A percentile compares a stretch with the other conserved stretches of the same genome.
phyloP scores from a whole-genome alignment of 129 eudicot species.

The Flaveria sonorensis region DNA sequence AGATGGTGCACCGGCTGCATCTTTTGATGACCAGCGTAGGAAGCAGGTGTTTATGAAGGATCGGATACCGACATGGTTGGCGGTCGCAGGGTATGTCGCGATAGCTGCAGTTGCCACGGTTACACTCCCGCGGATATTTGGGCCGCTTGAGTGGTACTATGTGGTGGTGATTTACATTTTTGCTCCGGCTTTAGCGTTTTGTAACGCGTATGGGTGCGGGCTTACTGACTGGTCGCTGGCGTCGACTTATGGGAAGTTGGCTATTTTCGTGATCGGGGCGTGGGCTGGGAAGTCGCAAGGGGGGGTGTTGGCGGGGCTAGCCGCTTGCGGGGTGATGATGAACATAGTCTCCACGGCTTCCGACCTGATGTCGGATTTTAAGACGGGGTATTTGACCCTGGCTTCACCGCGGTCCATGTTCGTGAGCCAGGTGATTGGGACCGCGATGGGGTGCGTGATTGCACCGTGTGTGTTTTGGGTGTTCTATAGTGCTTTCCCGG shows the following conservation, averaged over 20 bases:
- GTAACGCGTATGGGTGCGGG: slow-evolving; percentile 81
- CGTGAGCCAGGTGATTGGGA: slow-evolving; percentile 66
- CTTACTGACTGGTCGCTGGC: slow-evolving; percentile 83
- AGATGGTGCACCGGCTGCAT: slow-evolving; percentile 9
- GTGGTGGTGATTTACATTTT: slow-evolving; percentile 47
- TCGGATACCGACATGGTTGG: slow-evolving; percentile 49
- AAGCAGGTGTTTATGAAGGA: slow-evolving; percentile 58
- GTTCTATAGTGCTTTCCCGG: slow-evolving; percentile 57
- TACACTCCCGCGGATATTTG: slow-evolving; percentile 50
- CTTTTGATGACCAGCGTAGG: slow-evolving; percentile 50
- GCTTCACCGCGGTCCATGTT: slow-evolving; percentile 81
- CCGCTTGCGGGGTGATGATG: slow-evolving; percentile 85
- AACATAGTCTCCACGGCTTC: slow-evolving; percentile 68
- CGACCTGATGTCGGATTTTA: slow-evolving; percentile 68
- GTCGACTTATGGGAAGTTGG: slow-evolving; percentile 67
- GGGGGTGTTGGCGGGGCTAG: slow-evolving; percentile 76
- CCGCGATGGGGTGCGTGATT: slow-evolving; percentile 67
- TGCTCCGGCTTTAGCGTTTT: slow-evolving; percentile 67
- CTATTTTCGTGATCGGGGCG: slow-evolving; percentile 52
- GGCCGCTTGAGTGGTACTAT: slow-evolving; percentile 66
- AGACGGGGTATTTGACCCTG: slow-evolving; percentile 72
- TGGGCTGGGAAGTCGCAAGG: slow-evolving; percentile 71
- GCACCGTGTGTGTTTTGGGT: slow-evolving; percentile 78
- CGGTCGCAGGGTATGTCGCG: slow-evolving; percentile 50
- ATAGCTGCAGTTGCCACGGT: slow-evolving; percentile 45